Percentiles rank a stretch among this genome's conserved stretches.
Conservation (phyloP, 805 yeast genomes). For the Wickerhamomyces alni region DNA sequence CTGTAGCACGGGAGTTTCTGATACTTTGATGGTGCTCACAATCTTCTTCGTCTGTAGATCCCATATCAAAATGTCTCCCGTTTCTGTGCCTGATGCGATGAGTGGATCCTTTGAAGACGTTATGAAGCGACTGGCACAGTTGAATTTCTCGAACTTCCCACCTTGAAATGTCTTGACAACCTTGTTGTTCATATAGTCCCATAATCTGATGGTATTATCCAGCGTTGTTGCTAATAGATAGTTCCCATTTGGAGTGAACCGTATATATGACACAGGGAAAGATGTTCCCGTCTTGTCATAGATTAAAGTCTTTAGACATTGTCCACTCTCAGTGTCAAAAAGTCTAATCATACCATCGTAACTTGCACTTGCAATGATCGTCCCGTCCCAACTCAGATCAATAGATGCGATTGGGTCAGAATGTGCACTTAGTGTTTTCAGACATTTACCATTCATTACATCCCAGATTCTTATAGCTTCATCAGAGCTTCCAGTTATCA, state of each 20-base stretch:
- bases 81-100: conserved; percentile 58
- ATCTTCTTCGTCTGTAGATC: conserved; percentile 56
- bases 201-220: conserved; percentile 72
- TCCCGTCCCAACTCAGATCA: conserved; percentile 70
- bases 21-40: conserved; percentile 14
- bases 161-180: conserved; percentile 69
- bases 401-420: conserved; percentile 82
- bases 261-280: conserved; percentile 71
- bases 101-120: conserved; percentile 29
- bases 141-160: conserved; percentile 36
- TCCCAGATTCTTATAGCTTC: conserved; percentile 94
- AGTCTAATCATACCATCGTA: conserved; percentile 87
- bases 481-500: conserved; percentile 82
- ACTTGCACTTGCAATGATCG: conserved; percentile 80
- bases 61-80: conserved; percentile 53
- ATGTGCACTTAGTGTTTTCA: conserved; percentile 85
- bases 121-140: conserved; percentile 48
- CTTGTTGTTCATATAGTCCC: conserved; percentile 81
- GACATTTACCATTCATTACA: conserved; percentile 55
- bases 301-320: conserved; percentile 84
- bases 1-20: conserved; percentile 11
- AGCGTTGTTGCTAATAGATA: conserved; percentile 71
- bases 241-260: conserved; percentile 74
- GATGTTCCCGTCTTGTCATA: conserved; percentile 71
- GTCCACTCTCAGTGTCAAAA: conserved; percentile 85